A percentile compares a stretch with the other conserved stretches of the same genome.
Evolutionary conservation across 176 grass and related monocot genomes (phyloP).

Genomic region (Zizania latifolia): DNA sequence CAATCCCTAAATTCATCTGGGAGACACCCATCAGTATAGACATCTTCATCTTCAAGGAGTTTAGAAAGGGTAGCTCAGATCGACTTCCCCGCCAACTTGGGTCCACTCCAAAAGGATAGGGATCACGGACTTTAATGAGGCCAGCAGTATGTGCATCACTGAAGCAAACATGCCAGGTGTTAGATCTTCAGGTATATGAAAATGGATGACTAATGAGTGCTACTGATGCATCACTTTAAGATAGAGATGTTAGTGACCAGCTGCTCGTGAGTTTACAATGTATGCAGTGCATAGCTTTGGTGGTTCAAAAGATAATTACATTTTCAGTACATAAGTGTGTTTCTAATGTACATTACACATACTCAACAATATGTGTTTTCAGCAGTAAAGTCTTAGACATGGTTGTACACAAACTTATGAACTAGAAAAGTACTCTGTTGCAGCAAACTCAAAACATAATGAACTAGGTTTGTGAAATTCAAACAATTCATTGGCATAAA

Average conservation of each 20-base stretch:
- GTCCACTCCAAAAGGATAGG: conserved; percentile 98
- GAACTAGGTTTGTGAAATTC: not conserved
- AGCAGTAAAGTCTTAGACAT: not conserved
- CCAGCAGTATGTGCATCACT: conserved; percentile 77
- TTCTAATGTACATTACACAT: not conserved
- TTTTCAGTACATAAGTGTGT: not conserved
- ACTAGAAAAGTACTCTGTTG: not conserved
- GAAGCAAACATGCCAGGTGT: conserved; percentile 18
- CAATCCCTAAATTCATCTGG: conserved; percentile 93
- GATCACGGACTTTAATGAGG: conserved; percentile 80
- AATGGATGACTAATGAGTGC: no score
- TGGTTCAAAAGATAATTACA: not conserved
- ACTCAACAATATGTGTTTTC: not conserved
- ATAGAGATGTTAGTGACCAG: not conserved
- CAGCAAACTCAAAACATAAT: not conserved
- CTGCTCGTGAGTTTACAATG: not conserved
- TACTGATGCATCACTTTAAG: not conserved
- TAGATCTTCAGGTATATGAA: conserved; percentile 18
- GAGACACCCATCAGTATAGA: conserved; percentile 91
- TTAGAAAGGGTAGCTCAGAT: conserved; percentile 96
- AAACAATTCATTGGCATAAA: conserved; percentile 6
- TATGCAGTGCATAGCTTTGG: not conserved
- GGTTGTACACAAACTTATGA: not conserved
- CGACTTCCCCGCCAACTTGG: conserved; percentile 96
- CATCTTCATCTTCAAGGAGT: conserved; percentile 99